Evolutionary conservation across 805 yeast species (phyloP).

Genomic region (Ogataea allantospora): DNA sequence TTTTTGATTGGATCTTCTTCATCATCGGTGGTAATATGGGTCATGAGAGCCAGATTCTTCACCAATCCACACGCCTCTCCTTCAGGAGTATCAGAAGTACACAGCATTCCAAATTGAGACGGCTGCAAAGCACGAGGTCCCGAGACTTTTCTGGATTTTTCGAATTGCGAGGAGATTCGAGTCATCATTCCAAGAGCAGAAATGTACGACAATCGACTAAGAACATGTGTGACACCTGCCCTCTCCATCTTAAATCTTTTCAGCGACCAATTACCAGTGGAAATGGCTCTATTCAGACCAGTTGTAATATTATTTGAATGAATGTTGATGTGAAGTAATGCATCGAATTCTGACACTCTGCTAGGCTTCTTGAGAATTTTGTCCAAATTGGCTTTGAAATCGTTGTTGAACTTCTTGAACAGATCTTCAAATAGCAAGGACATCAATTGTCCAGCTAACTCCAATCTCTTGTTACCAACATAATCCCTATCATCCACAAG

Average conservation of each 20-base stretch:
- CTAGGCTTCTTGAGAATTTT: slow-evolving; percentile 92
- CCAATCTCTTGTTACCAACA: slow-evolving; percentile 96
- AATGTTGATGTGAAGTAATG: slow-evolving; percentile 80
- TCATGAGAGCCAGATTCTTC: slow-evolving; percentile 94
- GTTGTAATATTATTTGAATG: slow-evolving; percentile 92
- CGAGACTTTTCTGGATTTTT: slow-evolving; percentile 94
- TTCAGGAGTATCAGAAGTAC: slow-evolving; percentile 98
- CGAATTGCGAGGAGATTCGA: slow-evolving; percentile 97
- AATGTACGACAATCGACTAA: slow-evolving; percentile 86
- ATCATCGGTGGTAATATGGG: slow-evolving; percentile 97
- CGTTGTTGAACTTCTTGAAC: slow-evolving; percentile 93
- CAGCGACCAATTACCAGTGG: slow-evolving; percentile 98
- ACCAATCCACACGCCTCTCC: slow-evolving; percentile 99
- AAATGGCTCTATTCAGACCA: slow-evolving; percentile 93
- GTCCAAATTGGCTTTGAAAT: slow-evolving; percentile 91
- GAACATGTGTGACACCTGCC: slow-evolving; percentile 97
- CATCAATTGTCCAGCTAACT: slow-evolving; percentile 96
- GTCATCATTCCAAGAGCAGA: slow-evolving; percentile 99
- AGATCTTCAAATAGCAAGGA: slow-evolving; percentile 93
- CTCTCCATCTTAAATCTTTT: slow-evolving; percentile 99
- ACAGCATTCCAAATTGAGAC: slow-evolving; percentile 97
- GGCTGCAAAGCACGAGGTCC: slow-evolving; percentile 99
- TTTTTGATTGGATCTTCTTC: slow-evolving; percentile 86
- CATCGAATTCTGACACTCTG: slow-evolving; percentile 93
- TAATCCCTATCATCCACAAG: slow-evolving; percentile 99